A percentile compares a stretch with the other conserved stretches of the same genome.
Conservation (phyloP, 441 rosid species). For the Arabidopsis lyrata region DNA sequence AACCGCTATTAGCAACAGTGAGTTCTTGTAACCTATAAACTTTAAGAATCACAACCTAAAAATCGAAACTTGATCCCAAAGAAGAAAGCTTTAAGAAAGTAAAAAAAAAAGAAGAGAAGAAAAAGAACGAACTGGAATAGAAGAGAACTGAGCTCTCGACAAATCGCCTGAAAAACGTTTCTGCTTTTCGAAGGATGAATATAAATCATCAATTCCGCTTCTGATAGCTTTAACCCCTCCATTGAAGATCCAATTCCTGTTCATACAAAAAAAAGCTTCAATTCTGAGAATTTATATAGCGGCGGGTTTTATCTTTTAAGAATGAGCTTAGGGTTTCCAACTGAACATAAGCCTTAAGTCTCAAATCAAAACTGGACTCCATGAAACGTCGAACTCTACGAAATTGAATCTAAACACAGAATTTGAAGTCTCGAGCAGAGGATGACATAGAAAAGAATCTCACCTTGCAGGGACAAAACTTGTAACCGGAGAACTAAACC, state of each 20-base stretch:
- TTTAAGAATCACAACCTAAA: not conserved
- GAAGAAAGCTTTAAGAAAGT: not conserved
- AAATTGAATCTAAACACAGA: not conserved
- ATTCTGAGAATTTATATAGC: not conserved
- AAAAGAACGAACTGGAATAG: slow-evolving; percentile 74
- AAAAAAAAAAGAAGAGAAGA: slow-evolving; percentile 8
- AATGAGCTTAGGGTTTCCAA: slow-evolving; percentile 11
- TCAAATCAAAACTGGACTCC: not conserved
- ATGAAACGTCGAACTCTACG: not conserved
- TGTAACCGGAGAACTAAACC: not conserved
- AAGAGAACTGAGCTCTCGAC: slow-evolving; percentile 76
- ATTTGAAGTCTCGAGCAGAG: not conserved
- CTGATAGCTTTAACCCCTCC: slow-evolving; percentile 78
- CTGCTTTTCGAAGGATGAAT: slow-evolving; percentile 78
- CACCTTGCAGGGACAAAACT: not conserved
- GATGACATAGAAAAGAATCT: not conserved
- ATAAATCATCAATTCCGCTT: slow-evolving; percentile 64
- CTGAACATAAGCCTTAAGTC: not conserved
- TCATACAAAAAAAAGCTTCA: not conserved
- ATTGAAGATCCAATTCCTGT: slow-evolving; percentile 37
- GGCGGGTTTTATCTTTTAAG: not conserved
- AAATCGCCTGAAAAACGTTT: slow-evolving; percentile 61
- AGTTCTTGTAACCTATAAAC: slow-evolving; percentile 1
- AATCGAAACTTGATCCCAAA: not conserved
- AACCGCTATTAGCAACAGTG: not conserved